Percentiles rank a stretch among this genome's conserved stretches.
These are phyloP conservation scores for Xylariales sp. DNA, from an alignment of 2,329 filamentous ascomycete genomes.

Conservation along the genomic window DNA sequence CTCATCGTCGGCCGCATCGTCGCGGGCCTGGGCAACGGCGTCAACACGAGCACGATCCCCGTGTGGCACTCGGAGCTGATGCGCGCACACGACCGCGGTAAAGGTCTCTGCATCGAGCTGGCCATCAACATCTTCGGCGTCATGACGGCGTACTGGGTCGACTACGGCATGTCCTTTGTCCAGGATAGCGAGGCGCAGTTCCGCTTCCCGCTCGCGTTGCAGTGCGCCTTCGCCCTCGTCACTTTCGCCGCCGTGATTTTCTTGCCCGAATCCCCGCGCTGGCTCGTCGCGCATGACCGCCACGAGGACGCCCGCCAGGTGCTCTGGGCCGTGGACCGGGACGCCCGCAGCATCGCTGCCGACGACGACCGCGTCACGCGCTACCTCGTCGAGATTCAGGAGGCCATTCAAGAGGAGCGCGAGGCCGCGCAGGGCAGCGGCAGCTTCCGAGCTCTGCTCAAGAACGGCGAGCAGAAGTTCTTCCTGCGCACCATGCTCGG, in stretches of 20 bases:
- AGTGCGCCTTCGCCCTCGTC: conserved; percentile 35
- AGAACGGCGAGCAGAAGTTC: conserved; percentile 37
- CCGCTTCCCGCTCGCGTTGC: conserved; percentile 40
- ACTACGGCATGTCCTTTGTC: conserved; percentile 33
- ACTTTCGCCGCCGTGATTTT: conserved; percentile 17
- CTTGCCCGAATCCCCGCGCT: conserved; percentile 2
- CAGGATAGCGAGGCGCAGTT: conserved; percentile 32
- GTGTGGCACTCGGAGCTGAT: conserved; percentile 38
- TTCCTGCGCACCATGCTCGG: conserved; percentile 34
- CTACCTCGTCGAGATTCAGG: conserved; percentile 28
- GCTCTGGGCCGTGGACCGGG: not conserved
- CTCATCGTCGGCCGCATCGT: conserved; percentile 42
- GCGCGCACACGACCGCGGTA: conserved; percentile 1
- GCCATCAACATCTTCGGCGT: conserved; percentile 34
- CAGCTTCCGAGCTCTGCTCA: conserved; percentile 30
- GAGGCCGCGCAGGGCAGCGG: conserved; percentile 27
- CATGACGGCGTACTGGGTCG: conserved; percentile 29
- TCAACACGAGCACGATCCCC: conserved; percentile 34
- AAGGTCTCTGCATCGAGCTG: conserved; percentile 21
- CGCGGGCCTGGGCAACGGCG: conserved; percentile 41
- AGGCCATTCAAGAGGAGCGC: conserved; percentile 33
- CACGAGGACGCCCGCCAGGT: conserved; percentile 1
- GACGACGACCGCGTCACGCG: not conserved
- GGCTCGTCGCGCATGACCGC: conserved; percentile 3
- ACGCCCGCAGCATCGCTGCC: not conserved